phyloP scores from a whole-genome alignment of 108 stramenopile genomes.

The Skeletonema potamos region DNA sequence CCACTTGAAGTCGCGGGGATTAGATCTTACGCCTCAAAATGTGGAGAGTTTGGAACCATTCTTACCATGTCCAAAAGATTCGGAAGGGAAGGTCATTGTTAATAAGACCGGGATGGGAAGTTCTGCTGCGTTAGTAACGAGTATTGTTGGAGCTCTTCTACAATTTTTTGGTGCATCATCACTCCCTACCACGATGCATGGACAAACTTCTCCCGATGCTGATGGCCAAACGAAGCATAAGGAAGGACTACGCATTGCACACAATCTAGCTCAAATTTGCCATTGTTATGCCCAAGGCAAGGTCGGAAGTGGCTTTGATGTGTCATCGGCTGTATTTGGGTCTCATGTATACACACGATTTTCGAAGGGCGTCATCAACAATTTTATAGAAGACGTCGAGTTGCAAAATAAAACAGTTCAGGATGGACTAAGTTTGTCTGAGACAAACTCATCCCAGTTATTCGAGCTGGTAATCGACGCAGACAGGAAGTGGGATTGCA shows the following conservation, averaged over 20 bases:
- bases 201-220: no score
- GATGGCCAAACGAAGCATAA: slow-evolving; percentile 1
- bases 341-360: slow-evolving; percentile 89
- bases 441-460: slow-evolving; percentile 4
- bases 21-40: slow-evolving; percentile 60
- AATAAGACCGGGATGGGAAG: slow-evolving; percentile 94
- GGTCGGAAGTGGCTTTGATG: slow-evolving; percentile 97
- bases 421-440: slow-evolving; percentile 12
- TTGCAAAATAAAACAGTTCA: slow-evolving; percentile 13
- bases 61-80: slow-evolving; percentile 71
- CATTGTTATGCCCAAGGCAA: slow-evolving; percentile 96
- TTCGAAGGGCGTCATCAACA: slow-evolving; percentile 56
- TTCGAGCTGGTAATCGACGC: slow-evolving; percentile 26
- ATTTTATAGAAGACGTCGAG: slow-evolving; percentile 60
- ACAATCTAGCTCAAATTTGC: slow-evolving; percentile 91
- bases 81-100: slow-evolving; percentile 57
- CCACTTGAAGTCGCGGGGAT: slow-evolving; percentile 51
- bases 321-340: slow-evolving; percentile 87
- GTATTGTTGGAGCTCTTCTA: slow-evolving; percentile 81
- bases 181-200: not conserved
- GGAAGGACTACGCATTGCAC: slow-evolving; percentile 54
- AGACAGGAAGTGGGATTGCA: slow-evolving; percentile 58
- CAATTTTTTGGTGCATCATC: slow-evolving; percentile 39
- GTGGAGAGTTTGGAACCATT: slow-evolving; percentile 73
- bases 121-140: slow-evolving; percentile 89